These are phyloP conservation scores for Aphanomyces euteiches DNA, from an alignment of 352 stramenopile species.

Conservation along the genomic window DNA sequence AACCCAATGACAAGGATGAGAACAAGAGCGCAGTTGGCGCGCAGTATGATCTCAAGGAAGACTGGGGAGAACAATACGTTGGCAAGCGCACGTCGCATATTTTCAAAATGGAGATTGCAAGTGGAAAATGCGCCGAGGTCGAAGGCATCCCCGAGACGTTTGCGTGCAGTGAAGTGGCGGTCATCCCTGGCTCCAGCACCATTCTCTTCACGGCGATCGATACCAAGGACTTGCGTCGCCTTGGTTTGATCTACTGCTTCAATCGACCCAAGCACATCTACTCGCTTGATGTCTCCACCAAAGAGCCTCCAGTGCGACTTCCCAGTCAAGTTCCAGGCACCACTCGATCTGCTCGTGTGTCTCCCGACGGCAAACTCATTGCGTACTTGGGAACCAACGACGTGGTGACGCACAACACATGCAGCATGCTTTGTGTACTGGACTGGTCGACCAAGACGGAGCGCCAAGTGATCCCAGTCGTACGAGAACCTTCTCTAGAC, in stretches of 20 bases:
- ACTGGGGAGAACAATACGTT: constrained; percentile 84
- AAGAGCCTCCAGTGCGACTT: constrained; percentile 24
- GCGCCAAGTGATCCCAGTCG: constrained; percentile 58
- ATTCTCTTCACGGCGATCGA: constrained; percentile 65
- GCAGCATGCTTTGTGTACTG: constrained; percentile 56
- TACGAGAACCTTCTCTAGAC: constrained; percentile 45
- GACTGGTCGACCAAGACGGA: constrained; percentile 62
- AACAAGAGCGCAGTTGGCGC: constrained; percentile 36
- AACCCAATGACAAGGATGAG: constrained; percentile 28
- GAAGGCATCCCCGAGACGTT: constrained; percentile 52
- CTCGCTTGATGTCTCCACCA: constrained; percentile 38
- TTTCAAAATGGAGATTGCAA: constrained; percentile 61
- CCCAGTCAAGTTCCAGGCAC: constrained; percentile 20
- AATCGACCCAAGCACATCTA: constrained; percentile 73
- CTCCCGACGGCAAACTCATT: constrained; percentile 56
- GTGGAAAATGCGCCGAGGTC: constrained; percentile 59
- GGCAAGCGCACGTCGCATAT: constrained; percentile 64
- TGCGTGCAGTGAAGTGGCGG: constrained; percentile 63
- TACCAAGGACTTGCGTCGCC: constrained; percentile 49
- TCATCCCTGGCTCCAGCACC: constrained; percentile 50
- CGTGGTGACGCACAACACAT: constrained; percentile 70
- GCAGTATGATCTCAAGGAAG: constrained; percentile 71
- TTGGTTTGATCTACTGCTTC: constrained; percentile 86
- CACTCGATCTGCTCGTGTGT: constrained; percentile 58
- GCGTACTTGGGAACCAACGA: constrained; percentile 68